Base-by-base conservation (phyloP, 192 early-diverging fungal genomes). In the Paraglomus brasilianum region DNA sequence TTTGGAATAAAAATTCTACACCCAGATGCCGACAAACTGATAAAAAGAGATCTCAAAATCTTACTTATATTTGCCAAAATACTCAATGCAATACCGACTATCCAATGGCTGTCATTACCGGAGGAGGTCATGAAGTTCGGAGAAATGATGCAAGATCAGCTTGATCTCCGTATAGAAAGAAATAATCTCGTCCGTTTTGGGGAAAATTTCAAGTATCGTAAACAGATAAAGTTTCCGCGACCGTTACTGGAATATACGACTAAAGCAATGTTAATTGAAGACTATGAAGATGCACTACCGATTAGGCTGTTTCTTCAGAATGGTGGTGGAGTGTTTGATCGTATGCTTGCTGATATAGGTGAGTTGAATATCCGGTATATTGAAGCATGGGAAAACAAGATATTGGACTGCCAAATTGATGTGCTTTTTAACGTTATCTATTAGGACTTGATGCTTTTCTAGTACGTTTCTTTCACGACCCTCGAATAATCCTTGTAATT, bases 1-100 rank as follows among this genome's bases (percentile, higher is more conserved):
- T 88, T 92, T 11, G 95, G 94, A 0, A 85, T 98, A 67, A 98
- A 98, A 72, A 87, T 98, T 14, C 75, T 97, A 36, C 97, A 97
- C 72, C 97, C 97, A 5, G 78, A 83, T 10, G 94, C 90, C 0
- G 82, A 73, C 19, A 60, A 72, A 8, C 72, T 84, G 36, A 90
- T 98, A n/a, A 60, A 75, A 5, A 81, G 87, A 8, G 97, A 98
- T 73, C 76, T 98, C 70, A 82, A 81, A 19, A 94, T 97, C 52
- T 92, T 98, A 83, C 53, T 68, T 10, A 80, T 81, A 55, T 86
- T 88, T 47, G 93, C 93, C 10, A 69, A 60, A 11, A 21, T 89
- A 30, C 73, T 96, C 6, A 78, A 86, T 21, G 46, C 69, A 49
- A 82, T 98, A 22, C 97, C 97, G 0, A 89, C 80, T 9, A 83